These are phyloP conservation scores for Ilyonectria destructans DNA, from an alignment of 2,329 filamentous ascomycete species.

Conservation along the genomic window DNA sequence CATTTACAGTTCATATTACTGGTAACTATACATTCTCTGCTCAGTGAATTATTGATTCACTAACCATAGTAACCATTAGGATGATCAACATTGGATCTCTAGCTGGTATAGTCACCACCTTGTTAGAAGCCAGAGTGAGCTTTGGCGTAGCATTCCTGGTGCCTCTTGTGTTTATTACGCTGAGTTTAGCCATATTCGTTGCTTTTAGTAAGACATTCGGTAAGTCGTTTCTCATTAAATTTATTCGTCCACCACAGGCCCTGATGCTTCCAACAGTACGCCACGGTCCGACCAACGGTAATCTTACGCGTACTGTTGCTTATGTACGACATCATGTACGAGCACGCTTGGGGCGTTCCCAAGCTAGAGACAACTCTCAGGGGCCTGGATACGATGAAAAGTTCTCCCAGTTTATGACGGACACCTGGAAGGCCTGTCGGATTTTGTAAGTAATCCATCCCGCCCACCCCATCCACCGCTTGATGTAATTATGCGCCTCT, in stretches of 20 bases:
- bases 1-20: constrained; percentile 8
- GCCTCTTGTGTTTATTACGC: constrained; percentile 1
- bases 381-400: constrained; percentile 1
- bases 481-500: not conserved
- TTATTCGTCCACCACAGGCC: not conserved
- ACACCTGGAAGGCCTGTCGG: constrained; percentile 4
- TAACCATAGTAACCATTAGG: constrained; percentile 3
- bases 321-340: constrained; percentile 1
- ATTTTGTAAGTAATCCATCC: not conserved
- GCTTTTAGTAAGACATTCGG: not conserved
- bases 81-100: constrained; percentile 8
- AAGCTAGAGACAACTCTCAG: not conserved
- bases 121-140: constrained; percentile 2
- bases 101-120: constrained; percentile 2
- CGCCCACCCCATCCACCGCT: not conserved
- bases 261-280: not conserved
- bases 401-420: constrained; percentile 6
- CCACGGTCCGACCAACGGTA: constrained; percentile 5
- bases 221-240: not conserved
- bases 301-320: not conserved
- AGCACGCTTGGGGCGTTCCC: not conserved
- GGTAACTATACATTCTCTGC: not conserved
- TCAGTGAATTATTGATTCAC: not conserved
- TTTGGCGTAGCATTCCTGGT: constrained; percentile 3
- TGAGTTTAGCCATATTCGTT: constrained; percentile 2